phyloP scores from a whole-genome alignment of 2,329 filamentous ascomycete genomes.

The Nemania serpens region DNA sequence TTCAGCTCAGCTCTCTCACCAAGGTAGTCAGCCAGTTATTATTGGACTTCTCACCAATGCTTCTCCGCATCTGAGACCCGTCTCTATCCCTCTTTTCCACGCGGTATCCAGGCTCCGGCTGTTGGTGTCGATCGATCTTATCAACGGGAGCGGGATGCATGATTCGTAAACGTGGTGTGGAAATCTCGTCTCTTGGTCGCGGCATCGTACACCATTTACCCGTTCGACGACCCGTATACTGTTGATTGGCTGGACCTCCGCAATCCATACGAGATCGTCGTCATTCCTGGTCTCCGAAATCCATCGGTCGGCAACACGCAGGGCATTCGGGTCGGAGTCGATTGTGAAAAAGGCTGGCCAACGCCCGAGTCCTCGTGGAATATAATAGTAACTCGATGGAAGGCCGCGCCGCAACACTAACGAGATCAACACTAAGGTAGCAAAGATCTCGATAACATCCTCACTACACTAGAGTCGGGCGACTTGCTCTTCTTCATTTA shows the following conservation, averaged over 20 bases:
- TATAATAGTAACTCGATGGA: slow-evolving; percentile 1
- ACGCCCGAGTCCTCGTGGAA: background rate
- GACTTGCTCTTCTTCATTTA: too few relatives aligned
- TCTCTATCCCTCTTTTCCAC: background rate
- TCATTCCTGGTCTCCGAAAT: slow-evolving; percentile 8
- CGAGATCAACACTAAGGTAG: too few relatives aligned
- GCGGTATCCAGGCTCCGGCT: slow-evolving; percentile 18
- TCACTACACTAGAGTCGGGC: too few relatives aligned
- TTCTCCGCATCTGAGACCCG: background rate
- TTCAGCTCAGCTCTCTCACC: too few relatives aligned
- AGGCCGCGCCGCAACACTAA: background rate
- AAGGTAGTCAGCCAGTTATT: background rate
- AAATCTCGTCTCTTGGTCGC: slow-evolving; percentile 10
- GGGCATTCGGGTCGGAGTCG: too few relatives aligned
- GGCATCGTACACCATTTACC: slow-evolving; percentile 23
- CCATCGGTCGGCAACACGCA: slow-evolving; percentile 4
- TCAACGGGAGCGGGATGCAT: slow-evolving; percentile 18
- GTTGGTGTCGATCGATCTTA: background rate
- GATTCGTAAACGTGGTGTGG: slow-evolving; percentile 14
- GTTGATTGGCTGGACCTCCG: slow-evolving; percentile 18
- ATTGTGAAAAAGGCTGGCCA: too few relatives aligned
- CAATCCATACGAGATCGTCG: slow-evolving; percentile 15
- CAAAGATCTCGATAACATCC: too few relatives aligned
- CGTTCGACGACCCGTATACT: slow-evolving; percentile 1
- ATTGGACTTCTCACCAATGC: background rate